A percentile compares a stretch with the other conserved stretches of the same genome.
Evolutionary conservation across 495 filamentous ascomycete genomes (phyloP).

Genomic region (Aspergillus affinis): DNA sequence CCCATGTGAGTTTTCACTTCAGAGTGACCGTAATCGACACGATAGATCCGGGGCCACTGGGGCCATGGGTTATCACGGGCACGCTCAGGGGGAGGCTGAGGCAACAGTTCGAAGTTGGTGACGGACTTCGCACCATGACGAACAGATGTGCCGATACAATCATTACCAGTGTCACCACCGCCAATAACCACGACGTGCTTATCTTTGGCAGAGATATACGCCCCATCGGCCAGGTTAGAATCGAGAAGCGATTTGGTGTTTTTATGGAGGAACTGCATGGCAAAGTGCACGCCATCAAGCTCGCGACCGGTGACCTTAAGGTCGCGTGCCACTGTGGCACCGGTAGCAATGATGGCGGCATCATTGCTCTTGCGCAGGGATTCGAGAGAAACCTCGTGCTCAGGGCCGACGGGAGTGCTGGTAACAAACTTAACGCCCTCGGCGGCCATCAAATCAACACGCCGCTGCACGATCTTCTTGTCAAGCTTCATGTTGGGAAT

Average conservation of each 20-base stretch:
- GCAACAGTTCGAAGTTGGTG: slow-evolving; percentile 95
- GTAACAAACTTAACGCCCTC: slow-evolving; percentile 88
- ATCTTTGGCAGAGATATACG: slow-evolving; percentile 95
- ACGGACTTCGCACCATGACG: slow-evolving; percentile 97
- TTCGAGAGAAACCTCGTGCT: slow-evolving; percentile 63
- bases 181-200: slow-evolving; percentile 98
- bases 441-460: slow-evolving; percentile 92
- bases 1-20: slow-evolving; percentile 98
- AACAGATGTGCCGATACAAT: slow-evolving; percentile 98
- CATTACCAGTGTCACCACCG: slow-evolving; percentile 98
- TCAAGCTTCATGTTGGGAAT: slow-evolving; percentile 99
- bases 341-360: slow-evolving; percentile 93
- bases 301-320: slow-evolving; percentile 90
- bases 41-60: slow-evolving; percentile 98
- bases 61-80: slow-evolving; percentile 98
- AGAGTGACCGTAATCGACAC: slow-evolving; percentile 94
- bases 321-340: slow-evolving; percentile 94
- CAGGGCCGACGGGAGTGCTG: slow-evolving; percentile 74
- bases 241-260: slow-evolving; percentile 99
- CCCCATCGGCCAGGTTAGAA: slow-evolving; percentile 78
- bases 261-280: slow-evolving; percentile 97
- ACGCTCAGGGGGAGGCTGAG: slow-evolving; percentile 91
- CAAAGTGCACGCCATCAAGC: slow-evolving; percentile 92
- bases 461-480: slow-evolving; percentile 95
- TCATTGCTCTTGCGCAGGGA: slow-evolving; percentile 77